Base-by-base conservation (phyloP, 192 early-diverging fungal species). In the Ambispora gerdemannii region DNA sequence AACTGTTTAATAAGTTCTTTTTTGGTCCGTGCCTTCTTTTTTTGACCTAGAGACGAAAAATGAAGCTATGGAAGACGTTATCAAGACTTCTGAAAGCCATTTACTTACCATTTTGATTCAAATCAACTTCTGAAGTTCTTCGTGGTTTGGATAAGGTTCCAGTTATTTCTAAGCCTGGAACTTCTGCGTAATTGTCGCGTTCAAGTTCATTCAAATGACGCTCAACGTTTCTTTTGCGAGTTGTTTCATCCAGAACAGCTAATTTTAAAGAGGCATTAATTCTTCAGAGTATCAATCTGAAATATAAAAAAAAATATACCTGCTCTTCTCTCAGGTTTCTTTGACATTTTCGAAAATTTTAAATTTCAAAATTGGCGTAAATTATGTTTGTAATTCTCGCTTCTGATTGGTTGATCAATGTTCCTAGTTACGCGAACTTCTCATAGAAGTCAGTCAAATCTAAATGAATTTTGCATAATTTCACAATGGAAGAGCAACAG, bases 91-190 rank as follows among this genome's bases (percentile, higher is more conserved):
- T 8, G 19, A 53, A 2, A 52, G 4, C 30, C 24, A 53, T 36
- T 27, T 19, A 36, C 7, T 55, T 69, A 69, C 53, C 24, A 13
- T 1, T 36, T 36, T 43, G 52, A 56, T 52, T 69, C 6, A 32
- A 30, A 69, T 58, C 67, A 53, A 56, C 67, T 69, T 69, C 67
- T 27, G 52, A 55, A 25, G 53, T 25, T 24, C 67, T 55, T 36
- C 67, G 24, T 36, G 67, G 67, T 35, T 69, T 69, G 24, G 53
- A 36, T 13, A 69, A 38, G 11, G 67, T 69, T 56, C 67, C 67
- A 24, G 47, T 30, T 22, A 69, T 53, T 25, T 69, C 67, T 28
- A 69, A 27, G 15, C 56, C 67, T 25, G 67, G 67, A 34, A 69
- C 33, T 58, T 56, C 67, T 20, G 31, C 33, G 17, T 69, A 69